A percentile compares a stretch with the other conserved stretches of the same genome.
Evolutionary conservation across 2,329 filamentous ascomycete genomes (phyloP).

Genomic region (Pseudogymnoascus sp.): DNA sequence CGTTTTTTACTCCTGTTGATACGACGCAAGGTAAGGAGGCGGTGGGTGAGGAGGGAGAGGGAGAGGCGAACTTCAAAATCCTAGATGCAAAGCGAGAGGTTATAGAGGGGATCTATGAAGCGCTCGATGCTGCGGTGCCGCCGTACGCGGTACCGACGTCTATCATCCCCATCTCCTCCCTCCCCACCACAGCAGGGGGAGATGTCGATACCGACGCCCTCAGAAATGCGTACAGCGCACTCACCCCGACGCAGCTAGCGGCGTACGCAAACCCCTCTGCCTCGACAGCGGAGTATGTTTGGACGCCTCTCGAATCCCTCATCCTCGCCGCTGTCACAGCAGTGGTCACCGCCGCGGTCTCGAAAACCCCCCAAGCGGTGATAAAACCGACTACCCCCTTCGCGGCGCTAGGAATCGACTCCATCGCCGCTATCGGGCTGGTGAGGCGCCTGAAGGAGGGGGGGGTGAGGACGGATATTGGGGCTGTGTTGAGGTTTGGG

Average conservation of each 20-base stretch:
- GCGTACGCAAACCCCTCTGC: neutral
- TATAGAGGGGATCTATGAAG: neutral
- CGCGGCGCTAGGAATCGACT: constrained; percentile 72
- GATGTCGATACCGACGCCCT: constrained; percentile 61
- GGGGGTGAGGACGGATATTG: constrained; percentile 51
- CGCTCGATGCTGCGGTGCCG: constrained; percentile 6
- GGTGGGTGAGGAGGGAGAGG: constrained; percentile 17
- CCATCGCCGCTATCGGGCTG: constrained; percentile 68
- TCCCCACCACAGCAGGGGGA: constrained; percentile 67
- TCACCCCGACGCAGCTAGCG: neutral
- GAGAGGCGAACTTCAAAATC: constrained; percentile 15
- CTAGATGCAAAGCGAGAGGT: constrained; percentile 23
- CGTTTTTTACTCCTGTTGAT: constrained; percentile 19
- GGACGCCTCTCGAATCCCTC: constrained; percentile 46
- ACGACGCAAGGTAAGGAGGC: constrained; percentile 21
- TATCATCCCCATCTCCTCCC: constrained; percentile 57
- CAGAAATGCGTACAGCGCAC: neutral
- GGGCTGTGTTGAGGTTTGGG: constrained; percentile 58
- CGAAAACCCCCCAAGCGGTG: constrained; percentile 35
- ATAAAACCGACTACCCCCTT: constrained; percentile 64
- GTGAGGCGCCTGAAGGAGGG: constrained; percentile 45
- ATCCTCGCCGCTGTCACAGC: constrained; percentile 48
- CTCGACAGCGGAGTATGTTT: constrained; percentile 25
- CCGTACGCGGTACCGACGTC: constrained; percentile 72
- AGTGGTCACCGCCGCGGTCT: constrained; percentile 22